These are phyloP conservation scores for Sporothrix humicola DNA, from an alignment of 2,329 filamentous ascomycete genomes.

Conservation along the genomic window DNA sequence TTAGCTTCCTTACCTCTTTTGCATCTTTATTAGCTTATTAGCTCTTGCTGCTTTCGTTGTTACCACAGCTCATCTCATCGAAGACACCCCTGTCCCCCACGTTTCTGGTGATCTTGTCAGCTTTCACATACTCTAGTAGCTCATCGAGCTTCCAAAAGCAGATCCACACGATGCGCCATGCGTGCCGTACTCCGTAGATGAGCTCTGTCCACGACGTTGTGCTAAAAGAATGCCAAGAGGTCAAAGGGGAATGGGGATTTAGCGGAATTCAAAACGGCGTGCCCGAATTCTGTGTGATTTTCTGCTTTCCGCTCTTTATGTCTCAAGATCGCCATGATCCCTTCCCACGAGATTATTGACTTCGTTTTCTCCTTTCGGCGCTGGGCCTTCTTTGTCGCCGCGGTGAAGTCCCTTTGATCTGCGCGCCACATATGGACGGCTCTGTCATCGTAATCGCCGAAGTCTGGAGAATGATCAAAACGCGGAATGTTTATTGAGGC, in stretches of 20 bases:
- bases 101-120: background rate
- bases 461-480: background rate
- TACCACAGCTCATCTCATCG: background rate
- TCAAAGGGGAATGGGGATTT: too few relatives aligned
- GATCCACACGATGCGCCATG: too few relatives aligned
- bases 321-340: background rate
- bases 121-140: background rate
- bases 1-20: background rate
- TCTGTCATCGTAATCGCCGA: slow-evolving; percentile 3
- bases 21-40: too few relatives aligned
- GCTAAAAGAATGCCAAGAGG: background rate
- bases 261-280: background rate
- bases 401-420: background rate
- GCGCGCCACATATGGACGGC: background rate
- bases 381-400: background rate
- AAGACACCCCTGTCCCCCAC: background rate
- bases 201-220: too few relatives aligned
- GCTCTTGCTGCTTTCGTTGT: background rate
- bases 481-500: background rate
- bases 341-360: background rate
- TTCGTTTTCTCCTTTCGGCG: background rate
- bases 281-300: background rate
- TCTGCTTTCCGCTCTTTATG: background rate
- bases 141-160: too few relatives aligned
- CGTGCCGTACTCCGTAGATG: background rate